Percentiles rank a stretch among this genome's conserved stretches.
Evolutionary conservation across 2,329 filamentous ascomycete genomes (phyloP).

Genomic region (Alternaria arbusti): DNA sequence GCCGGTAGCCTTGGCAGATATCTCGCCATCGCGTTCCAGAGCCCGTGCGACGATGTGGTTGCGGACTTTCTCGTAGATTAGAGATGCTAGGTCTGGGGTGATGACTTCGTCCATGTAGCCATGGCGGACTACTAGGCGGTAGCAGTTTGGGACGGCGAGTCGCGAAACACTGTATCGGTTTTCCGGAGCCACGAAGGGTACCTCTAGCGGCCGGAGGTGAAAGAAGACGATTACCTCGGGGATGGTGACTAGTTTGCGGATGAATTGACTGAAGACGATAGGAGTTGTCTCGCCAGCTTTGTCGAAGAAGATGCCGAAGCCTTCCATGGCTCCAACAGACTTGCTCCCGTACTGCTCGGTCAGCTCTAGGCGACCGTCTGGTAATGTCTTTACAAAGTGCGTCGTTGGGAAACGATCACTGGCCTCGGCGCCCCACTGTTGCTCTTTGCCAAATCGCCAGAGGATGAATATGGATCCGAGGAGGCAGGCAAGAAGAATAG

Average conservation of each 20-base stretch:
- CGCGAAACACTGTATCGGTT: conserved; percentile 58
- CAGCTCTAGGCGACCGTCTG: conserved; percentile 46
- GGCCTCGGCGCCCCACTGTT: conserved; percentile 75
- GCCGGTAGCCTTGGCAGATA: conserved; percentile 10
- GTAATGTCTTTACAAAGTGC: conserved; percentile 49
- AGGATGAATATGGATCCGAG: conserved; percentile 72
- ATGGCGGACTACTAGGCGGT: conserved; percentile 72
- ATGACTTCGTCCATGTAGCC: conserved; percentile 77
- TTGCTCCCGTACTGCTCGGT: conserved; percentile 48
- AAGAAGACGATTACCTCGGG: conserved; percentile 77
- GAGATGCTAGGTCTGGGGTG: conserved; percentile 63
- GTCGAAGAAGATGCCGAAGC: conserved; percentile 80
- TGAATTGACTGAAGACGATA: conserved; percentile 73
- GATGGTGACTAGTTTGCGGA: conserved; percentile 71
- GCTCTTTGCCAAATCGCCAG: conserved; percentile 81
- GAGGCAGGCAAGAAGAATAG: conserved; percentile 67
- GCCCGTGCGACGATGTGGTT: conserved; percentile 42
- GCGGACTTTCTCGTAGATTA: conserved; percentile 65
- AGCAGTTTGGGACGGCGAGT: conserved; percentile 65
- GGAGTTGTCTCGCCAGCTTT: conserved; percentile 72
- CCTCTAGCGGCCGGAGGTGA: conserved; percentile 69
- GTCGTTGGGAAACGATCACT: conserved; percentile 61
- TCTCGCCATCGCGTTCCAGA: conserved; percentile 36
- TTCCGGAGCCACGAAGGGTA: conserved; percentile 53
- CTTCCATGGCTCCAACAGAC: conserved; percentile 48